Evolutionary conservation across 352 stramenopile species (phyloP).

Genomic region (Globisporangium acanthophoron): DNA sequence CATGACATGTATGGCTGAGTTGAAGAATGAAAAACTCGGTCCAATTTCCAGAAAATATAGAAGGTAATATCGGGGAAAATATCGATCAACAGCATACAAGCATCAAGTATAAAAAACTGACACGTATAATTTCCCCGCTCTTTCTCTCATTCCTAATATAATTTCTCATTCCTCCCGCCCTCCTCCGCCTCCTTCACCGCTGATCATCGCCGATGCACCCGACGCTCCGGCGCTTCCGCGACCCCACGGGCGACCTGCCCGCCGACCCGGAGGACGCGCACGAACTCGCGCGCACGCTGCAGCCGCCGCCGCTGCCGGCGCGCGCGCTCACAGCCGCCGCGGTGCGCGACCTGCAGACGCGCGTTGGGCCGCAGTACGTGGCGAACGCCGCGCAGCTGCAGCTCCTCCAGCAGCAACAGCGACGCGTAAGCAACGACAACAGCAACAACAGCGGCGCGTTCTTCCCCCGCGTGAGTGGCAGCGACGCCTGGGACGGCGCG

Average conservation of each 20-base stretch:
- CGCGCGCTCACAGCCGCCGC: conserved; percentile 2
- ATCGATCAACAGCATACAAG: too few species aligned
- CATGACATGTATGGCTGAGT: too few species aligned
- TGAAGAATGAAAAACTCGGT: too few species aligned
- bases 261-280: conserved; percentile 6
- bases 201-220: conserved; percentile 3
- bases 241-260: neutral
- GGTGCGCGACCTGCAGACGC: conserved; percentile 9
- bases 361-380: conserved; percentile 12
- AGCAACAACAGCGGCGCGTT: conserved; percentile 5
- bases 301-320: conserved; percentile 2
- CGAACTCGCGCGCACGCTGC: conserved; percentile 12
- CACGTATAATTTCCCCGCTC: too few species aligned
- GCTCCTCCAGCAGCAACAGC: conserved; percentile 10
- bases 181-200: too few species aligned
- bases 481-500: neutral
- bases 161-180: too few species aligned
- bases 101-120: too few species aligned
- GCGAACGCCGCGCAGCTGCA: conserved; percentile 11
- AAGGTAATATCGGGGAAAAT: too few species aligned
- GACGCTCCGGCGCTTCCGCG: conserved; percentile 13
- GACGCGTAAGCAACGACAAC: conserved; percentile 1
- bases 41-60: too few species aligned
- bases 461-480: neutral
- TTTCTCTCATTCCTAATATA: too few species aligned